phyloP scores from a whole-genome alignment of 2,329 filamentous ascomycete genomes.

The Chaetomium strumarium region DNA sequence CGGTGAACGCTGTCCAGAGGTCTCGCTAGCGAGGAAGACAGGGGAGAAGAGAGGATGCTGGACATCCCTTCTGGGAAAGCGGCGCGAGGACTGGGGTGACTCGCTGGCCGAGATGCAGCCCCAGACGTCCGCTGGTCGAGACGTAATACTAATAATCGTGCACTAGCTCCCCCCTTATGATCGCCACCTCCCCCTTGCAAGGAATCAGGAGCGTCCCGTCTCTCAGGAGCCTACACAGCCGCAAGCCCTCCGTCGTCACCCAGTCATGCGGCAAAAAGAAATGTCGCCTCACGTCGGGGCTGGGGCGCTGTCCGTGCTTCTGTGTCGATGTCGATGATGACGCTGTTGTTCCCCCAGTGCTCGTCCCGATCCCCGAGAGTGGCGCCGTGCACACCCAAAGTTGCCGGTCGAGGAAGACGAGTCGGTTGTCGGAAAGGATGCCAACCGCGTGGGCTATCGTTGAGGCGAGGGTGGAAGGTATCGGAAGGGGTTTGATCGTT shows the following conservation, averaged over 20 bases:
- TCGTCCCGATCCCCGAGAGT: no score
- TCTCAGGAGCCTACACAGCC: conserved; percentile 15
- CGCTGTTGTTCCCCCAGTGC: no score
- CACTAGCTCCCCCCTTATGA: neutral
- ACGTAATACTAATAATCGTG: no score
- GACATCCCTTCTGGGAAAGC: no score
- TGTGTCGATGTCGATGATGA: no score
- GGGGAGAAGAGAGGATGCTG: no score
- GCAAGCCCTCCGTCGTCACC: conserved; percentile 17
- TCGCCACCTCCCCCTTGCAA: neutral
- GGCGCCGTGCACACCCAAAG: conserved; percentile 22
- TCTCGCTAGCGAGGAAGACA: no score
- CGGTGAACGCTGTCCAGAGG: no score
- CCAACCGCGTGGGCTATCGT: conserved; percentile 13
- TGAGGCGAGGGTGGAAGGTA: conserved; percentile 1
- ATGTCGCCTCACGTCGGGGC: conserved; percentile 13
- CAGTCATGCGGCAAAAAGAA: conserved; percentile 26
- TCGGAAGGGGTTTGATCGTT: neutral
- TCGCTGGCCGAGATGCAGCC: no score
- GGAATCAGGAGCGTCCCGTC: neutral
- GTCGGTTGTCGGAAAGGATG: conserved; percentile 18
- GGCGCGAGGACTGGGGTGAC: no score
- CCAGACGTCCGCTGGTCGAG: no score
- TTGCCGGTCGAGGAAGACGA: conserved; percentile 21
- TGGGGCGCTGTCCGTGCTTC: neutral